Evolutionary conservation across 192 early-diverging fungal genomes (phyloP), one percentile per base, ranked within the genome.

Genomic region (Coemansia sp.): DNA sequence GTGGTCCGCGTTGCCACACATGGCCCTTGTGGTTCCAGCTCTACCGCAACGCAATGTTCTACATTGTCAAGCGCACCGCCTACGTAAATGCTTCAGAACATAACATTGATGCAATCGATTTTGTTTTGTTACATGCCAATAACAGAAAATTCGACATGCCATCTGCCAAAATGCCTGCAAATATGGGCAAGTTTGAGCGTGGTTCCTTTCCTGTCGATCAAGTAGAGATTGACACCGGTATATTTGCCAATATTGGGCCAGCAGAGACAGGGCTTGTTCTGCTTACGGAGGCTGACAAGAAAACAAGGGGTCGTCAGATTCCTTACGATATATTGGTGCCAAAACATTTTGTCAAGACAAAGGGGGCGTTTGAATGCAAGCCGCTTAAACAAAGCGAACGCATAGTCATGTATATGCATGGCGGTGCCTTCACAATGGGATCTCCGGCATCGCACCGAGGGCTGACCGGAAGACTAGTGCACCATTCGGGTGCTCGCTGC

Each of bases 401-500:
- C n/a, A 81, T 86, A 2, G 60, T 93, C 6, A 67, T 93, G 23
- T 94, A 87, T 58, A 56, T 88, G 24, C 93, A 93, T 53, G 93
- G 93, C 38, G 90, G 90, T 30, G 87, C 69, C 3, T 90, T 86
- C 72, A 69, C 76, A 39, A 40, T 84, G 3, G 71, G 82, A 7
- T 78, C 75, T 8, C 66, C 78, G 21, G 67, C 59, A 0, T 80
- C 80, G 0, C 79, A 85, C 54, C 64, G 86, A 6, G 68, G 43
- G n/a, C 56, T 83, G 24, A 57, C 81, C 2, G 74, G 75, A 13
- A 56, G 73, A 7, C 50, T 91, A 37, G 80, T 89, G 1, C 81
- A 83, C 18, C 68, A 82, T 10, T 53, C 54, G 15, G 64, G 67
- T 21, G 11, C 51, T 41, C 69, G 71, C 33, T 64, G 55, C 19